These are phyloP conservation scores for Paramecium primaurelia DNA, from an alignment of 73 alveolate genomes.

Conservation along the genomic window DNA sequence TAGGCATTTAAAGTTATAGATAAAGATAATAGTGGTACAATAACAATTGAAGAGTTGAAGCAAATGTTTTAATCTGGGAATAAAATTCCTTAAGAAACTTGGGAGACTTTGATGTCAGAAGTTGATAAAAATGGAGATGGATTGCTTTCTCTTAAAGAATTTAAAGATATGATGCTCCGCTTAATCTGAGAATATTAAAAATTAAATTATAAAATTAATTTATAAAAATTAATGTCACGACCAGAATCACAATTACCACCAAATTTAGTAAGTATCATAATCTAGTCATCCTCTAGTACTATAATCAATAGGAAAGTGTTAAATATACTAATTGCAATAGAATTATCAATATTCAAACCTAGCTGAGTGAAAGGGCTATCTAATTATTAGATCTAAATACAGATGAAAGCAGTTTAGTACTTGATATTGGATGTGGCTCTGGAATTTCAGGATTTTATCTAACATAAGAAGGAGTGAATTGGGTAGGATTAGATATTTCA, in stretches of 20 bases:
- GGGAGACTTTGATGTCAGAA: constrained; percentile 52
- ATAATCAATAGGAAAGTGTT: constrained; percentile 58
- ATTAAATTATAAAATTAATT: background rate
- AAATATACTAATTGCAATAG: constrained; percentile 61
- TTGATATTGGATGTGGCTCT: constrained; percentile 98
- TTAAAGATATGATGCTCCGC: constrained; percentile 57
- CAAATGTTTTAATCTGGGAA: constrained; percentile 51
- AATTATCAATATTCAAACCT: constrained; percentile 50
- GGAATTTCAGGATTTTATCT: constrained; percentile 90
- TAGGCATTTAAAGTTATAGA: constrained; percentile 82
- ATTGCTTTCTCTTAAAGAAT: constrained; percentile 48
- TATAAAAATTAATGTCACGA: constrained; percentile 6
- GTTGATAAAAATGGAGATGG: constrained; percentile 68
- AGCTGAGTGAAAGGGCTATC: constrained; percentile 81
- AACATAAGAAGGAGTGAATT: constrained; percentile 83
- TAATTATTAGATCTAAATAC: constrained; percentile 86
- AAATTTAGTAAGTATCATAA: background rate
- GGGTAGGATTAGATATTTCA: constrained; percentile 97
- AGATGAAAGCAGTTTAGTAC: constrained; percentile 73
- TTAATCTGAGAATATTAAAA: background rate
- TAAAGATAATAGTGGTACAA: constrained; percentile 75
- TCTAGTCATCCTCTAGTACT: background rate
- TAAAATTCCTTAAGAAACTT: constrained; percentile 30
- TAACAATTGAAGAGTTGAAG: constrained; percentile 73
- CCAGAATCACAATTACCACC: constrained; percentile 50